These are phyloP conservation scores for Salix viminalis DNA, from an alignment of 345 rosid species.

Conservation along the genomic window DNA sequence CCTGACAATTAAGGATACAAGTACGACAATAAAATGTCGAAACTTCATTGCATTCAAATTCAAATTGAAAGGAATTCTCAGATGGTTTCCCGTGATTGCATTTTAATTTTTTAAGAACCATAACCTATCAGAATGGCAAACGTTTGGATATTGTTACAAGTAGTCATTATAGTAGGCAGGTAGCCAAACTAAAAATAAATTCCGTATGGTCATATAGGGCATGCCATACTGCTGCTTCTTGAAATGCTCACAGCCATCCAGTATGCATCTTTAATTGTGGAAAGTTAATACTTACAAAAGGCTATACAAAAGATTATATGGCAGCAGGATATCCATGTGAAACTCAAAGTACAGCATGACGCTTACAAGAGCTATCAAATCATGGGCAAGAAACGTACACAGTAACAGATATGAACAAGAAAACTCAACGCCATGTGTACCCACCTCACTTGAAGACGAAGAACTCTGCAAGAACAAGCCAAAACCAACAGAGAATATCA, in stretches of 20 bases:
- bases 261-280: neutral
- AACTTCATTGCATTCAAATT: neutral
- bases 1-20: slow-evolving; percentile 13
- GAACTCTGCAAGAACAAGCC: slow-evolving; percentile 5
- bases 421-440: neutral
- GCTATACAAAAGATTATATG: neutral
- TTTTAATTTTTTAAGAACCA: neutral
- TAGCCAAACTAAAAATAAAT: neutral
- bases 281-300: neutral
- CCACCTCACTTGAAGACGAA: slow-evolving; percentile 27
- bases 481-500: slow-evolving; percentile 17
- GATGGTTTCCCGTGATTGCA: neutral
- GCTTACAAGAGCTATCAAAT: neutral
- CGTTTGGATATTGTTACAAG: neutral
- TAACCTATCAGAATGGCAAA: neutral
- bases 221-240: neutral
- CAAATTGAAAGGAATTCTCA: neutral
- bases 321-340: neutral
- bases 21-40: neutral
- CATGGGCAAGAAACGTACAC: neutral
- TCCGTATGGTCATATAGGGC: neutral
- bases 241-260: neutral
- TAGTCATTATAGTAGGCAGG: neutral
- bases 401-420: neutral
- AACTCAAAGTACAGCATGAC: neutral